These are phyloP conservation scores for Glebionis coronaria DNA, from an alignment of 129 eudicot genomes.

Conservation along the genomic window DNA sequence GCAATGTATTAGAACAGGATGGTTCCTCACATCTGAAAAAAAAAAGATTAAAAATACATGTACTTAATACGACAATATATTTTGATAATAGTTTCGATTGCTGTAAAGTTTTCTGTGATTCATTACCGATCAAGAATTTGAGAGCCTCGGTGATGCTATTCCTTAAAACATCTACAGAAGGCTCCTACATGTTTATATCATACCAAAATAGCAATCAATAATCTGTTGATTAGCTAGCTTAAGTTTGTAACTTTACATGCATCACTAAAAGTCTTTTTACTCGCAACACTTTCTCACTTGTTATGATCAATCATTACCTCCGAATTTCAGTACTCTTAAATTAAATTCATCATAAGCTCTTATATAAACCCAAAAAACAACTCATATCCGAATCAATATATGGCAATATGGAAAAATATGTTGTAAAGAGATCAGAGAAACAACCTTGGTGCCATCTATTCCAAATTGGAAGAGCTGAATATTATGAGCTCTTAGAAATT, in stretches of 20 bases:
- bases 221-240: too few species aligned
- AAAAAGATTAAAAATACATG: neutral
- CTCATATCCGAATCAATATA: neutral
- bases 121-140: conserved; percentile 48
- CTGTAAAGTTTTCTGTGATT: neutral
- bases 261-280: too few species aligned
- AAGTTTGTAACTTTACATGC: too few species aligned
- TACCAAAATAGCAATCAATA: neutral
- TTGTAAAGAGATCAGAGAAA: neutral
- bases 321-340: neutral
- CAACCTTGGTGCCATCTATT: conserved; percentile 65
- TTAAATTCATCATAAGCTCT: neutral
- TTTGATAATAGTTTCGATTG: neutral
- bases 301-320: neutral
- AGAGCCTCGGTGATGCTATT: conserved; percentile 47
- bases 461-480: conserved; percentile 53
- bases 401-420: neutral
- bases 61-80: neutral
- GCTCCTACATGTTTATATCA: conserved; percentile 34
- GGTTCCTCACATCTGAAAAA: conserved; percentile 51
- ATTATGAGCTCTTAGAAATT: conserved; percentile 45
- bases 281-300: too few species aligned
- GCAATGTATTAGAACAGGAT: conserved; percentile 68
- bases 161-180: conserved; percentile 36
- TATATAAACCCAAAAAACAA: neutral